Conservation (phyloP, 495 filamentous ascomycete species). For the Hypoxylon fragiforme region DNA sequence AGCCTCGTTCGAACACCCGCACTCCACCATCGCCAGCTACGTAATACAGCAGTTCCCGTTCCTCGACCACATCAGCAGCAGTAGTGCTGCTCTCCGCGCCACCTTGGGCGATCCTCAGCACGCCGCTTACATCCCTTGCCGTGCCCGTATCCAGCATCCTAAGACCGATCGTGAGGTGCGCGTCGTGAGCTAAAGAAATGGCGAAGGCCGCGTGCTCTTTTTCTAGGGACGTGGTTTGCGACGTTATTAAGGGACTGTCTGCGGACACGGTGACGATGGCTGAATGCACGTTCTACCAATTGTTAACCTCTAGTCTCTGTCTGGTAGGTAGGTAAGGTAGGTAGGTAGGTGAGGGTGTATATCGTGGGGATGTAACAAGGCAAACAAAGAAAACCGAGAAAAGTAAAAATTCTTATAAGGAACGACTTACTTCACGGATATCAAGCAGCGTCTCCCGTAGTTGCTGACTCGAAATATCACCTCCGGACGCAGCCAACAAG, state of each 20-base stretch:
- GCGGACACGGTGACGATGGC: constrained; percentile 69
- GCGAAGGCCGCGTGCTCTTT: constrained; percentile 70
- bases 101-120: constrained; percentile 73
- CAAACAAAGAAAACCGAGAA: neutral
- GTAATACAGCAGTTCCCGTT: constrained; percentile 79
- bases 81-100: too few species aligned
- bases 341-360: too few species aligned
- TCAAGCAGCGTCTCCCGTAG: constrained; percentile 52
- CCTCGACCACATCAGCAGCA: constrained; percentile 51
- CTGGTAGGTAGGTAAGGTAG: too few species aligned
- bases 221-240: constrained; percentile 65
- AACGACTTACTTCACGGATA: constrained; percentile 55
- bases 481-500: constrained; percentile 52
- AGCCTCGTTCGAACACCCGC: constrained; percentile 76
- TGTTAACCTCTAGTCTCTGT: constrained; percentile 29
- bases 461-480: constrained; percentile 19
- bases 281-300: constrained; percentile 54
- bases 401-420: neutral
- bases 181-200: constrained; percentile 72
- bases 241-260: constrained; percentile 67
- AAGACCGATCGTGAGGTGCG: constrained; percentile 67
- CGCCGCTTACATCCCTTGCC: constrained; percentile 89
- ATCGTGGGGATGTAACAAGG: too few species aligned
- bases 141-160: constrained; percentile 79
- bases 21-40: constrained; percentile 77